Conservation (phyloP, 2,329 filamentous ascomycete genomes). For the Cercospora berteroae region DNA sequence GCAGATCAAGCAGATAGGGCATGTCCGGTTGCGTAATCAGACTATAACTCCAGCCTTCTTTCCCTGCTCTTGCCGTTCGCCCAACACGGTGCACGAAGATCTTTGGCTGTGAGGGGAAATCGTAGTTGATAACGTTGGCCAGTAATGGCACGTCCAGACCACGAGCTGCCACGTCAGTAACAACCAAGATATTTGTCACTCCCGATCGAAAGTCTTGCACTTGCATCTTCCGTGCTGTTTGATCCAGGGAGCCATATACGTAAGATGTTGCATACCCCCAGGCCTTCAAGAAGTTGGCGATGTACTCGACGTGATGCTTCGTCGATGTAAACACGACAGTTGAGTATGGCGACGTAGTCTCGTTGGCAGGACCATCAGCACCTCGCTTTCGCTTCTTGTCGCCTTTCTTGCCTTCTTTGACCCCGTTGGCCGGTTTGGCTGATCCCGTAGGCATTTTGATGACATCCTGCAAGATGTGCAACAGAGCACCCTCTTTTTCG, state of each 20-base stretch:
- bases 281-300: constrained; percentile 73
- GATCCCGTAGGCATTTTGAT: constrained; percentile 81
- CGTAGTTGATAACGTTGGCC: constrained; percentile 97
- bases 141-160: constrained; percentile 97
- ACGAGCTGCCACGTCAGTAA: constrained; percentile 93
- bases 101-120: constrained; percentile 95
- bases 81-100: constrained; percentile 96
- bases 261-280: constrained; percentile 89
- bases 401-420: constrained; percentile 46
- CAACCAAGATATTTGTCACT: constrained; percentile 83
- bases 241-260: constrained; percentile 91
- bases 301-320: constrained; percentile 95
- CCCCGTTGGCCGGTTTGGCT: constrained; percentile 52
- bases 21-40: constrained; percentile 83
- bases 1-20: constrained; percentile 88
- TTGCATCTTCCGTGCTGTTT: constrained; percentile 87
- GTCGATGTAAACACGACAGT: constrained; percentile 94
- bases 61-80: constrained; percentile 89
- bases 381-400: constrained; percentile 72
- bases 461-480: constrained; percentile 85
- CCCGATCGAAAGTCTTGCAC: constrained; percentile 86
- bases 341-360: constrained; percentile 81
- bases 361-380: constrained; percentile 51
- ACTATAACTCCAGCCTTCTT: constrained; percentile 92
- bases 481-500: constrained; percentile 88